These are phyloP conservation scores for Calonectria pauciramosa DNA, from an alignment of 2,329 filamentous ascomycete species.

Conservation along the genomic window DNA sequence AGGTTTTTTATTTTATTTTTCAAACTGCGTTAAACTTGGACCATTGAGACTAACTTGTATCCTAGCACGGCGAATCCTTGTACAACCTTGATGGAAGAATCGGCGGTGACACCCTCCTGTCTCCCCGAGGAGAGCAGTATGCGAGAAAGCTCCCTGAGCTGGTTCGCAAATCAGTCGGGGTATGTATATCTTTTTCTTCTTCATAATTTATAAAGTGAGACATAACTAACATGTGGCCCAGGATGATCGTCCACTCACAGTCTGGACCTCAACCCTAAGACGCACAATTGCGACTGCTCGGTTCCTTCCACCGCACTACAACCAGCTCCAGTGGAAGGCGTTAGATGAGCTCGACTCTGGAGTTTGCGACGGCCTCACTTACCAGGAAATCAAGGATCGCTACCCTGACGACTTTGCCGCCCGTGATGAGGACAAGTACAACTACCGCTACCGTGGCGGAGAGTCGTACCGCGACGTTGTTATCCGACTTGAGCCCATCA, in stretches of 20 bases:
- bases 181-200: slow-evolving; percentile 60
- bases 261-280: slow-evolving; percentile 75
- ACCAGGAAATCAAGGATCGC: slow-evolving; percentile 90
- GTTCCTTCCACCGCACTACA: slow-evolving; percentile 84
- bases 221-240: slow-evolving; percentile 46
- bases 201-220: background rate
- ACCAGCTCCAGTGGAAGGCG: slow-evolving; percentile 98
- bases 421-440: slow-evolving; percentile 98
- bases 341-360: slow-evolving; percentile 97
- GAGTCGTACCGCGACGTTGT: slow-evolving; percentile 98
- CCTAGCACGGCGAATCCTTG: slow-evolving; percentile 90
- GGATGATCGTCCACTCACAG: slow-evolving; percentile 72
- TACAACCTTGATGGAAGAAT: slow-evolving; percentile 94
- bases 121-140: slow-evolving; percentile 88
- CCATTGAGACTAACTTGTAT: slow-evolving; percentile 20
- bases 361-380: slow-evolving; percentile 96
- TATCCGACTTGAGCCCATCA: slow-evolving; percentile 97
- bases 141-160: slow-evolving; percentile 87
- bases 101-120: slow-evolving; percentile 91
- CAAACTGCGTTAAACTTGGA: background rate
- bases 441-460: slow-evolving; percentile 97
- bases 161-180: slow-evolving; percentile 87
- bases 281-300: slow-evolving; percentile 94
- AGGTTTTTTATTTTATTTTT: background rate
- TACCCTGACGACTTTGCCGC: slow-evolving; percentile 97